Base-by-base conservation (phyloP, 345 rosid genomes). In the Brassica incana region DNA sequence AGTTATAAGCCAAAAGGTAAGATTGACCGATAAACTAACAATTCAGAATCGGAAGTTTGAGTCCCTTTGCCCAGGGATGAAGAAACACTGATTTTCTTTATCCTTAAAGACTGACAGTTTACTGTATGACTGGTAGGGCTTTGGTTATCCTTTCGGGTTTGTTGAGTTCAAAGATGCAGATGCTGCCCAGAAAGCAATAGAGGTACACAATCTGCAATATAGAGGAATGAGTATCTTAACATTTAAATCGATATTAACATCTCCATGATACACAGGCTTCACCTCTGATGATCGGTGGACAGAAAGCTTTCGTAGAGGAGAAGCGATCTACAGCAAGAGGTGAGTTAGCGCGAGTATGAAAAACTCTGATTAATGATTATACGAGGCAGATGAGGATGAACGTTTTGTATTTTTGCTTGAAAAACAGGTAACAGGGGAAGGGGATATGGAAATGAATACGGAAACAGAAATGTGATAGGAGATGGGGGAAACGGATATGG, bases 141-240 rank as follows among this genome's bases (percentile, higher is more conserved):
- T 87, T 69, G 75, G 78, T 23, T 79, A 0, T 74, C 84, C 87
- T 80, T 95, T 84, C 82, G 99, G 99, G 27, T 95, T 95, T 66
- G 98, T 95, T 74, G 98, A 95, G 84, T 95, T 91, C 84, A 89
- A 89, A 72, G 88, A 70, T 45, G 91, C 86, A 50, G 87, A 85
- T 80, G 89, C 97, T 10, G 96, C 89, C 52, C 92, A 88, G 73
- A 89, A 86, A 75, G 98, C 99, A 29, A 85, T 93, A 68, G 92
- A 89, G 99, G 99, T 95, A 61, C n/a, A 23, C 38, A 76, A 15
- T 40, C 66, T 23, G 1, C 58, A 50, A 50, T 1, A 50, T 1
- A 50, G 18, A 50, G 8, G 8, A 50, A 50, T n/a, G 58, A 50
- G 18, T 0, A 14, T 5, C 7, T 1, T 50, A 5, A 50, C 58